Percentiles rank a stretch among this genome's conserved stretches.
Evolutionary conservation across 495 filamentous ascomycete genomes (phyloP).

Genomic region (Aspergillus taichungensis): DNA sequence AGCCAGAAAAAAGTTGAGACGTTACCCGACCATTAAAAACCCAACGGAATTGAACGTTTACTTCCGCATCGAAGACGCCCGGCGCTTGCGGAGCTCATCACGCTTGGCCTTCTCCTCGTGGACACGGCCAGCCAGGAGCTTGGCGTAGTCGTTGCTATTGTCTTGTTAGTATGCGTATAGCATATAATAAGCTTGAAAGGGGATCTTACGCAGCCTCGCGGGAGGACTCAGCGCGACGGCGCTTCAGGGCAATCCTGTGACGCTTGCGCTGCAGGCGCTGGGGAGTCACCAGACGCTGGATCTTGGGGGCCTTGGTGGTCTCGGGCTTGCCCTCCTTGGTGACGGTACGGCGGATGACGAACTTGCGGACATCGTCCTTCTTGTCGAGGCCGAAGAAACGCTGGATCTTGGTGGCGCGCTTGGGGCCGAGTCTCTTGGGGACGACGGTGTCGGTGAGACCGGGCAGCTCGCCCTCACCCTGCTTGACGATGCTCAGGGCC

Average conservation of each 20-base stretch:
- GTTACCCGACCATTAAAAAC: slow-evolving; percentile 31
- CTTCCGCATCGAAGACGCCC: slow-evolving; percentile 93
- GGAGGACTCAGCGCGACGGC: slow-evolving; percentile 82
- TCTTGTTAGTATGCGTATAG: neutral
- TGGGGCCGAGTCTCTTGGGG: slow-evolving; percentile 97
- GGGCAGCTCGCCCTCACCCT: slow-evolving; percentile 87
- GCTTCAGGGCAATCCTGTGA: slow-evolving; percentile 93
- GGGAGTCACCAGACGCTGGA: slow-evolving; percentile 98
- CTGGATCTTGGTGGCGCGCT: slow-evolving; percentile 98
- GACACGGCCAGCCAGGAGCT: slow-evolving; percentile 90
- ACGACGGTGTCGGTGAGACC: slow-evolving; percentile 93
- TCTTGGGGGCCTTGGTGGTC: slow-evolving; percentile 99
- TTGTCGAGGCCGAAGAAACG: slow-evolving; percentile 97
- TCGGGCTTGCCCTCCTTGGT: slow-evolving; percentile 93
- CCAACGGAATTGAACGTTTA: slow-evolving; percentile 44
- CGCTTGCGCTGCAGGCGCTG: slow-evolving; percentile 99
- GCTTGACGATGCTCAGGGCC: slow-evolving; percentile 90
- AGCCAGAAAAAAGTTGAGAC: slow-evolving; percentile 17
- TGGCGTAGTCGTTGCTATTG: slow-evolving; percentile 73
- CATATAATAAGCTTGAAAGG: neutral
- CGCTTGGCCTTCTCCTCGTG: slow-evolving; percentile 86
- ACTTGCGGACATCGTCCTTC: slow-evolving; percentile 99
- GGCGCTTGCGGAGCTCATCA: slow-evolving; percentile 86
- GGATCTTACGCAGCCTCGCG: slow-evolving; percentile 96
- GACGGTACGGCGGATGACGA: slow-evolving; percentile 98